Percentiles rank a stretch among this genome's conserved stretches.
These are phyloP conservation scores for Poa annua DNA, from an alignment of 176 grass and related monocot genomes.

Conservation along the genomic window DNA sequence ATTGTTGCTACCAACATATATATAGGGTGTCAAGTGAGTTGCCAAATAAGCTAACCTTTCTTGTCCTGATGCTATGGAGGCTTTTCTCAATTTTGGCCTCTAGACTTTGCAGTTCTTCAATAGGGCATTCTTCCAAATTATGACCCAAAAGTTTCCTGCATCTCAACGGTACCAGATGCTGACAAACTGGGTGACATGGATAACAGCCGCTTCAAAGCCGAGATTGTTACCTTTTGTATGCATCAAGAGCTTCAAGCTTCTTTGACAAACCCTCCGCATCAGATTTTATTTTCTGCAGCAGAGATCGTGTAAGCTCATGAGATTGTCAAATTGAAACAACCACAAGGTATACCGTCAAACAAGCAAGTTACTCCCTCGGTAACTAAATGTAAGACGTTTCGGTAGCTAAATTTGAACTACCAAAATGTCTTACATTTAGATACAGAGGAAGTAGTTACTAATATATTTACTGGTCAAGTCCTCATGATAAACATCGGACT, in stretches of 20 bases:
- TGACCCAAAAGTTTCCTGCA: constrained; percentile 65
- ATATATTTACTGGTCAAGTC: neutral
- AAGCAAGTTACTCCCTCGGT: too few species aligned
- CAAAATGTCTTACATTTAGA: too few species aligned
- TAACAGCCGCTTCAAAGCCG: neutral
- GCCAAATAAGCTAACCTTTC: constrained; percentile 50
- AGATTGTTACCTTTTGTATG: constrained; percentile 53
- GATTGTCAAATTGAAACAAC: neutral
- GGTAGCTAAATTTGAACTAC: too few species aligned
- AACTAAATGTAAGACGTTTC: too few species aligned
- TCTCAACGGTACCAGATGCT: neutral
- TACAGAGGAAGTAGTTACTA: too few species aligned
- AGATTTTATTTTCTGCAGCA: constrained; percentile 63
- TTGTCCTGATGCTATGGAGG: constrained; percentile 51
- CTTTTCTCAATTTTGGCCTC: constrained; percentile 65
- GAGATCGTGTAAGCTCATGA: neutral
- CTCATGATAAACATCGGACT: neutral
- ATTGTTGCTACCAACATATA: neutral
- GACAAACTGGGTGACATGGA: neutral
- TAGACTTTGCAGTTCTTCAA: constrained; percentile 63
- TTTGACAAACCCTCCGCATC: constrained; percentile 56
- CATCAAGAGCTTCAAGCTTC: constrained; percentile 67
- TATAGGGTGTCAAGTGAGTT: neutral
- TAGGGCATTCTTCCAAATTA: constrained; percentile 62
- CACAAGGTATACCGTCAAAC: constrained; percentile 6